Conservation (phyloP, 2,329 filamentous ascomycete species). For the Chrysoporthe austroafricana region DNA sequence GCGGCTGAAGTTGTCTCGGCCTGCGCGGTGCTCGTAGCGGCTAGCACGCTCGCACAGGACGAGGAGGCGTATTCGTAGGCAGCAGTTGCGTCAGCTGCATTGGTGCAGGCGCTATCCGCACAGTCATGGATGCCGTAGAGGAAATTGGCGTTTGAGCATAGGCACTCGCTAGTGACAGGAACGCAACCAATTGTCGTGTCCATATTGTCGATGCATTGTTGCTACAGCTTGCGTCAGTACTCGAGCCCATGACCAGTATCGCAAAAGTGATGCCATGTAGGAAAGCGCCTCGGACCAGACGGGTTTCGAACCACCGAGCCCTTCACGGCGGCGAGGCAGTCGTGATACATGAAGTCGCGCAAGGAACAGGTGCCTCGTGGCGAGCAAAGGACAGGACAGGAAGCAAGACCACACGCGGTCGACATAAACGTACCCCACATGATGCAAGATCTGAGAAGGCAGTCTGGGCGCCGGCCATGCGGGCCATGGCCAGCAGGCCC, state of each 20-base stretch:
- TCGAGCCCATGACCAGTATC: not conserved
- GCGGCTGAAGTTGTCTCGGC: constrained; percentile 11
- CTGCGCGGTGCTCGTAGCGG: constrained; percentile 5
- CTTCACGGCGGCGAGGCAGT: no score
- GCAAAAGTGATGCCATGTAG: not conserved
- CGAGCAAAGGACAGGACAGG: not conserved
- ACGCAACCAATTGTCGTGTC: constrained; percentile 21
- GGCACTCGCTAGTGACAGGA: constrained; percentile 30
- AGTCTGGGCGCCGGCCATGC: constrained; percentile 25
- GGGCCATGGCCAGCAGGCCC: constrained; percentile 20
- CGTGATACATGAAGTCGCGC: no score
- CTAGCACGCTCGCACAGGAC: constrained; percentile 29
- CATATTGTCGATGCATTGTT: constrained; percentile 23
- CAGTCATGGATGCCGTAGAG: constrained; percentile 31
- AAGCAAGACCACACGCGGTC: not conserved
- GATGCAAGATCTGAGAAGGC: constrained; percentile 23
- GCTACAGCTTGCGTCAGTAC: constrained; percentile 19
- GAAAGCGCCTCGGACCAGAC: not conserved
- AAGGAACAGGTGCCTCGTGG: not conserved
- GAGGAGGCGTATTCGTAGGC: constrained; percentile 30
- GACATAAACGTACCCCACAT: constrained; percentile 25
- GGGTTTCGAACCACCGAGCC: no score
- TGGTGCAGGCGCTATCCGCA: constrained; percentile 28
- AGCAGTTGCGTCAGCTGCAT: constrained; percentile 28
- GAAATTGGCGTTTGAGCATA: constrained; percentile 33